These are phyloP conservation scores for Aspergillus fumigatiaffinis DNA, from an alignment of 2,329 filamentous ascomycete species.

Conservation along the genomic window DNA sequence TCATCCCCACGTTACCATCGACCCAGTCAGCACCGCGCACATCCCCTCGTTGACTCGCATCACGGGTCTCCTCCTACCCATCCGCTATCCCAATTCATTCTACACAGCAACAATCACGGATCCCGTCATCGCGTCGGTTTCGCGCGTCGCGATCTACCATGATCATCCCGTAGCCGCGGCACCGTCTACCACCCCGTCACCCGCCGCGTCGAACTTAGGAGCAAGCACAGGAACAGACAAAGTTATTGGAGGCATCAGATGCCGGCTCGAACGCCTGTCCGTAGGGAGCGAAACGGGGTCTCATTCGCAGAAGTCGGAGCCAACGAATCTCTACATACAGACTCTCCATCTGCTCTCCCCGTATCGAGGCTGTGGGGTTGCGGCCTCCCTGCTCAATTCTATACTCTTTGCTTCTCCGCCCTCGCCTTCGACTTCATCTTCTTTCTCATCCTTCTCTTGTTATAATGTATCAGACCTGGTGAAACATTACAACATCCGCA, in stretches of 20 bases:
- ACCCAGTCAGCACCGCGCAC: conserved; percentile 50
- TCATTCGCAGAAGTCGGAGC: conserved; percentile 18
- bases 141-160: conserved; percentile 58
- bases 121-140: conserved; percentile 49
- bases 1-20: conserved; percentile 51
- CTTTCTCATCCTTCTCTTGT: conserved; percentile 5
- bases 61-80: conserved; percentile 56
- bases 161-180: conserved; percentile 37
- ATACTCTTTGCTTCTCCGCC: conserved; percentile 13
- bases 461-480: conserved; percentile 35
- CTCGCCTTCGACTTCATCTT: not conserved
- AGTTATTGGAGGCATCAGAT: conserved; percentile 48
- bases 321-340: conserved; percentile 56
- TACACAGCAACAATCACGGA: conserved; percentile 59
- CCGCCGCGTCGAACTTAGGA: conserved; percentile 9
- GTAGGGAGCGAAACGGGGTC: conserved; percentile 5
- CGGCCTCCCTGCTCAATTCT: conserved; percentile 52
- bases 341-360: conserved; percentile 58
- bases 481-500: conserved; percentile 47
- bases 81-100: conserved; percentile 59
- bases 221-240: conserved; percentile 34
- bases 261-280: conserved; percentile 40
- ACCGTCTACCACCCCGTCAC: conserved; percentile 10
- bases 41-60: conserved; percentile 56
- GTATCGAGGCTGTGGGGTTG: conserved; percentile 56